Percentiles rank a stretch among this genome's conserved stretches.
Conservation (phyloP, 2,329 filamentous ascomycete species). For the Aureobasidium zeae region DNA sequence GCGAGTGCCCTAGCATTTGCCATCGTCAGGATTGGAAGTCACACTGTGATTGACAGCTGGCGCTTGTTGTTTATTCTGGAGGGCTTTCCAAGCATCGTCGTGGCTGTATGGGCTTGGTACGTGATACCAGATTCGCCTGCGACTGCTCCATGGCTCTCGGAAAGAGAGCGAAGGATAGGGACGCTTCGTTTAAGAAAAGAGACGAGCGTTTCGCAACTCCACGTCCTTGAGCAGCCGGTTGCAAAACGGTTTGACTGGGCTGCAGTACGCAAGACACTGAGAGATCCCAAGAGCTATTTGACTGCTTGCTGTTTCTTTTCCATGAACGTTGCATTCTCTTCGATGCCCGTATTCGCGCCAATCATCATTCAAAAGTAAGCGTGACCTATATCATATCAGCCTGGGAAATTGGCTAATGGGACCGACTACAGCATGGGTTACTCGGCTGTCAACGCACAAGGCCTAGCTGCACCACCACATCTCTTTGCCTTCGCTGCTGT, state of each 20-base stretch:
- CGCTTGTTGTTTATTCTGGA: slow-evolving; percentile 76
- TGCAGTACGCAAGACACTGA: slow-evolving; percentile 51
- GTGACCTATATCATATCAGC: neutral
- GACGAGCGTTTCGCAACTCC: slow-evolving; percentile 26
- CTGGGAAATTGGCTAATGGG: neutral
- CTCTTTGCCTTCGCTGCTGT: slow-evolving; percentile 64
- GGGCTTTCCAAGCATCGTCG: slow-evolving; percentile 72
- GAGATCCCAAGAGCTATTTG: slow-evolving; percentile 62
- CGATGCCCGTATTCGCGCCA: slow-evolving; percentile 63
- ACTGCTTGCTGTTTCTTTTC: slow-evolving; percentile 77
- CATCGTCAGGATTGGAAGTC: slow-evolving; percentile 59
- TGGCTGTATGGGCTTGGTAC: slow-evolving; percentile 61
- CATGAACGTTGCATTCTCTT: slow-evolving; percentile 80
- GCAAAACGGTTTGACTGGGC: slow-evolving; percentile 38
- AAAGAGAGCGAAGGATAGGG: slow-evolving; percentile 53
- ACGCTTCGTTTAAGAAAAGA: slow-evolving; percentile 53
- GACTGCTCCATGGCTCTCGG: slow-evolving; percentile 34
- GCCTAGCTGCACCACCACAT: slow-evolving; percentile 72
- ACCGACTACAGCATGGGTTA: slow-evolving; percentile 55
- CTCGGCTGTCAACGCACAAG: slow-evolving; percentile 58
- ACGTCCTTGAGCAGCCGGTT: slow-evolving; percentile 18
- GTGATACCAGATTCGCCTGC: slow-evolving; percentile 63
- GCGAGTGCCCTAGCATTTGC: slow-evolving; percentile 71
- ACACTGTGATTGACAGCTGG: slow-evolving; percentile 68
- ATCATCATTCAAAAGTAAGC: slow-evolving; percentile 52